Base-by-base conservation (phyloP, 176 grass and related monocot species). In the Eragrostis curvula region DNA sequence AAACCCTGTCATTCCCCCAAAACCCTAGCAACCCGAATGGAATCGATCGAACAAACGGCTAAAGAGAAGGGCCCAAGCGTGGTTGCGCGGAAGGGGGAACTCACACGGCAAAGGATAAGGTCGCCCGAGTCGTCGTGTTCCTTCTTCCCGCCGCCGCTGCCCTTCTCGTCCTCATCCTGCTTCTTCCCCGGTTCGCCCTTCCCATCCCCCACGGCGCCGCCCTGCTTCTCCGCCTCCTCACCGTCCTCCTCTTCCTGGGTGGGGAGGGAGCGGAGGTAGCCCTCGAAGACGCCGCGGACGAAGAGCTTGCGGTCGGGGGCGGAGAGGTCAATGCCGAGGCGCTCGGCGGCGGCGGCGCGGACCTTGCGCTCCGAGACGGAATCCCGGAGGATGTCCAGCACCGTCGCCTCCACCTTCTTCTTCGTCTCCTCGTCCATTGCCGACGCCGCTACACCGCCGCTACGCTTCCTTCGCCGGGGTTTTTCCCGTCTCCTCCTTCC, bases 91-190 rank as follows among this genome's bases (percentile, higher is more conserved):
- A 30, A 30, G 42, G 68, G 55, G 49, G 17, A 78, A 89, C 90
- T 80, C 70, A 98, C 96, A 83, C 85, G 88, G 79, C 92, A 95
- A 2, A 98, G 71, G 78, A 95, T 91, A 24, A 94, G 92, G 85
- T 95, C 90, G 12, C 96, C 96, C 1, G 43, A 81, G 63, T 93
- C 96, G 66, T 95, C 92, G 43, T 80, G 88, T 71, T 92, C 90
- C 55, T 83, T 85, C 55, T 87, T 25, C 2, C 56, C 41, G 47
- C 62, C 36, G 23, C 58, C 15, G 8, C 52, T 42, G 14, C 65
- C 18, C 9, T 87, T 52, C 15, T 79, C 72, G 12, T 67, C 85
- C 36, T 77, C 82, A 0, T 21, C 59, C 5, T 36, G 81, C 53
- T 80, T 48, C 60, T 20, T 46, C 55, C 44, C 81, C 32, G 45